A percentile compares a stretch with the other conserved stretches of the same genome.
Evolutionary conservation across 2,329 filamentous ascomycete genomes (phyloP).

Genomic region (Talaromyces amestolkiae): DNA sequence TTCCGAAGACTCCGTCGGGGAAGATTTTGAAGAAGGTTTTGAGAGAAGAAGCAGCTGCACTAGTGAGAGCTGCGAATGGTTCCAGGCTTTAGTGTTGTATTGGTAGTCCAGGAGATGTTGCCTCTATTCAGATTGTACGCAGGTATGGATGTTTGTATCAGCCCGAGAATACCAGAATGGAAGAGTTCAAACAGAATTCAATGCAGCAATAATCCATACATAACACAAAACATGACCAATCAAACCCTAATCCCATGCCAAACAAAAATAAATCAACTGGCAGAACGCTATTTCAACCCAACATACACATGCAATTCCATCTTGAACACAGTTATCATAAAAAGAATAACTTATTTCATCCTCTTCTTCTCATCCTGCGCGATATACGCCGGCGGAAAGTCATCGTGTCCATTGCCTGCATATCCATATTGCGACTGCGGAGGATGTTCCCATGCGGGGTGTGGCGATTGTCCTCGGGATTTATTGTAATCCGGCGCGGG

Average conservation of each 20-base stretch:
- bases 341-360: not conserved
- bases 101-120: not conserved
- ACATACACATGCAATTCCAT: not conserved
- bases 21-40: slow-evolving; percentile 41
- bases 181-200: no score
- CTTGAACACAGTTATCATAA: not conserved
- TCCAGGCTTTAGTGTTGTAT: not conserved
- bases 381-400: slow-evolving; percentile 1
- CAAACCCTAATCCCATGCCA: slow-evolving; percentile 1
- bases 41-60: not conserved
- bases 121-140: not conserved
- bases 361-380: not conserved
- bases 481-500: not conserved
- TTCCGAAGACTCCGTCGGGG: slow-evolving; percentile 57
- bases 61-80: not conserved
- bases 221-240: not conserved
- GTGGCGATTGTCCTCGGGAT: not conserved
- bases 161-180: not conserved
- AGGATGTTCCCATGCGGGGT: not conserved
- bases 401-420: not conserved
- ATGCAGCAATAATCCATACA: no score
- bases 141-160: not conserved
- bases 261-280: not conserved
- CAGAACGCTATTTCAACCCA: not conserved
- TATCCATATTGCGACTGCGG: not conserved